Percentiles rank a stretch among this genome's conserved stretches.
Evolutionary conservation across 192 early-diverging fungal species (phyloP).

Genomic region (Coemansia sp.): DNA sequence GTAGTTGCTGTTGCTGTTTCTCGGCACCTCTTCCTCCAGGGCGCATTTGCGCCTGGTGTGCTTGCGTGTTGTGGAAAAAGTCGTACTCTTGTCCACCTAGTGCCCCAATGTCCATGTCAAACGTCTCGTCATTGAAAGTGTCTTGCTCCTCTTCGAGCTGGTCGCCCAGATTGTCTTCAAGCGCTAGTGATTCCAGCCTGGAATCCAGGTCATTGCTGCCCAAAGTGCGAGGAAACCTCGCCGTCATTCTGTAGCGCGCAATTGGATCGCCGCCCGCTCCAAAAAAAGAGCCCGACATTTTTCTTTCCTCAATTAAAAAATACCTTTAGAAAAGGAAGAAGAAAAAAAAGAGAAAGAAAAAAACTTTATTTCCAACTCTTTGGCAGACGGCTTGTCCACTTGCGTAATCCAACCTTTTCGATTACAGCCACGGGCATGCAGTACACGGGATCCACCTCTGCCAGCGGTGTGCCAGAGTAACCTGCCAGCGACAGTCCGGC

Average conservation of each 20-base stretch:
- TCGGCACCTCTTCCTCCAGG: no score
- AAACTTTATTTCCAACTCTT: constrained; percentile 13
- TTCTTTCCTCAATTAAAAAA: constrained; percentile 5
- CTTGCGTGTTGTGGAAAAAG: constrained; percentile 59
- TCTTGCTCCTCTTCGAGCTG: constrained; percentile 66
- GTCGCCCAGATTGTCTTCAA: constrained; percentile 56
- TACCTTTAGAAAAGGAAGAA: not conserved
- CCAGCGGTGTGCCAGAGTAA: constrained; percentile 60
- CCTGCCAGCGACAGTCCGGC: constrained; percentile 84
- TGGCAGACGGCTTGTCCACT: constrained; percentile 28
- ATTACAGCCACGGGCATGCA: constrained; percentile 75
- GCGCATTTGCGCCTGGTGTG: constrained; percentile 7
- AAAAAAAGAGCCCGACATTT: constrained; percentile 48
- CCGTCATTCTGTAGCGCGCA: constrained; percentile 34
- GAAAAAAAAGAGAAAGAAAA: not conserved
- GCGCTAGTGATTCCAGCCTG: constrained; percentile 56
- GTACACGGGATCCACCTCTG: constrained; percentile 85
- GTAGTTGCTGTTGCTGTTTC: no score
- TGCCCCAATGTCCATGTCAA: constrained; percentile 54
- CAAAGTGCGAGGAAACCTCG: not conserved
- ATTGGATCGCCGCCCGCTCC: constrained; percentile 35
- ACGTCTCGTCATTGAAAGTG: constrained; percentile 72
- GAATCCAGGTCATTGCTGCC: constrained; percentile 56
- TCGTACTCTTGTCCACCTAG: constrained; percentile 61
- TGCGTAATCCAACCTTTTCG: constrained; percentile 51